Evolutionary conservation across 2,329 filamentous ascomycete species (phyloP).

Genomic region (Alternaria longipes): DNA sequence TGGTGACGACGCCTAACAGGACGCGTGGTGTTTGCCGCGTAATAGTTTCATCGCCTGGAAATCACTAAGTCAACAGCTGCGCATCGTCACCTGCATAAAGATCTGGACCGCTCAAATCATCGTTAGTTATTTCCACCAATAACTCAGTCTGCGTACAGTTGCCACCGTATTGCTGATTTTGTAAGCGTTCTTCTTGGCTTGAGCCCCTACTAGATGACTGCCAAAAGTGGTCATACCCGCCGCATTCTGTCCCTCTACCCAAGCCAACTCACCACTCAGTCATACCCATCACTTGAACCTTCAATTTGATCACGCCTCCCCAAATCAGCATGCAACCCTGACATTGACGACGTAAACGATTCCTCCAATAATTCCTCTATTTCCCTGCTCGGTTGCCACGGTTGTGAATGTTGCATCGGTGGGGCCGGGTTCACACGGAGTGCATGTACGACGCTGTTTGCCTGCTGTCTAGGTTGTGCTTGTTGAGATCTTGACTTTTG

Average conservation of each 20-base stretch:
- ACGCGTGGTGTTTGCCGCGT: conserved; percentile 2
- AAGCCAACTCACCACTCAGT: neutral
- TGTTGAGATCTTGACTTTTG: neutral
- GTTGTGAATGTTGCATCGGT: neutral
- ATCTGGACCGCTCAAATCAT: neutral
- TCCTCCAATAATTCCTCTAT: neutral
- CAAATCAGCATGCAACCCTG: neutral
- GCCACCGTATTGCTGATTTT: neutral
- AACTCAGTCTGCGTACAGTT: neutral
- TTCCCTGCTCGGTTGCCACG: neutral
- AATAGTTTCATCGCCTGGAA: neutral
- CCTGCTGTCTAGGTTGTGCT: neutral
- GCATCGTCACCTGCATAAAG: neutral
- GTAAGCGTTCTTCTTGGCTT: neutral
- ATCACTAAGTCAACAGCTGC: neutral
- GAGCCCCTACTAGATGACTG: neutral
- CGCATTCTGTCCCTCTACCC: neutral
- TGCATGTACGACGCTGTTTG: neutral
- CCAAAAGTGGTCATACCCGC: neutral
- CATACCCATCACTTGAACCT: neutral
- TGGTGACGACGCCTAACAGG: conserved; percentile 2
- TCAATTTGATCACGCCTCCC: neutral
- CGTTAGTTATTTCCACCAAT: neutral
- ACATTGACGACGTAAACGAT: neutral
- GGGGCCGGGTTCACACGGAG: no score